Conservation (phyloP, 345 rosid species). For the Bretschneidera sinensis region DNA sequence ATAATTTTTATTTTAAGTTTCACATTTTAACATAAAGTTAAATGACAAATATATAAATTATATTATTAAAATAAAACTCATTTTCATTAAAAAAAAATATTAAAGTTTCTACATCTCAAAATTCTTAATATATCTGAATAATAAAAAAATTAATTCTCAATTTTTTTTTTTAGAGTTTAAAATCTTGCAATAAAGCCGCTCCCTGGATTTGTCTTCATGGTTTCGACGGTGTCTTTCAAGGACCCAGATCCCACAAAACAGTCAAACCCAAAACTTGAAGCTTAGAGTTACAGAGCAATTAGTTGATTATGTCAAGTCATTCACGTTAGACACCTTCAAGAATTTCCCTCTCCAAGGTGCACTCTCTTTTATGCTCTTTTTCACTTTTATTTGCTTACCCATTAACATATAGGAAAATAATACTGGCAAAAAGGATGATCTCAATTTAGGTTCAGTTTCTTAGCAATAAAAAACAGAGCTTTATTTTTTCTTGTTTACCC, state of each 20-base stretch:
- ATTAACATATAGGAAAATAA: too few species aligned
- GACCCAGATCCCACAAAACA: constrained; percentile 14
- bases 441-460: too few species aligned
- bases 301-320: constrained; percentile 54
- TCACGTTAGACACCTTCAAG: constrained; percentile 71
- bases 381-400: background rate
- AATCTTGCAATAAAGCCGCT: background rate
- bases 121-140: too few species aligned
- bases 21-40: too few species aligned
- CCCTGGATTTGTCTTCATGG: constrained; percentile 53
- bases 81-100: too few species aligned
- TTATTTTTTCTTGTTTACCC: background rate
- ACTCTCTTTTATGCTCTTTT: background rate
- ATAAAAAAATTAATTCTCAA: too few species aligned
- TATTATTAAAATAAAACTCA: too few species aligned
- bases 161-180: too few species aligned
- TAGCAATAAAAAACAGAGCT: background rate
- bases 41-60: too few species aligned
- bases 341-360: constrained; percentile 59
- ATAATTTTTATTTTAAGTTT: too few species aligned
- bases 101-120: too few species aligned
- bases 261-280: constrained; percentile 12
- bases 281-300: constrained; percentile 62
- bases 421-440: too few species aligned
- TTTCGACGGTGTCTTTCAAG: constrained; percentile 46